These are phyloP conservation scores for Acanthamoeba triangularis DNA, from an alignment of 208 protist species.

Conservation along the genomic window DNA sequence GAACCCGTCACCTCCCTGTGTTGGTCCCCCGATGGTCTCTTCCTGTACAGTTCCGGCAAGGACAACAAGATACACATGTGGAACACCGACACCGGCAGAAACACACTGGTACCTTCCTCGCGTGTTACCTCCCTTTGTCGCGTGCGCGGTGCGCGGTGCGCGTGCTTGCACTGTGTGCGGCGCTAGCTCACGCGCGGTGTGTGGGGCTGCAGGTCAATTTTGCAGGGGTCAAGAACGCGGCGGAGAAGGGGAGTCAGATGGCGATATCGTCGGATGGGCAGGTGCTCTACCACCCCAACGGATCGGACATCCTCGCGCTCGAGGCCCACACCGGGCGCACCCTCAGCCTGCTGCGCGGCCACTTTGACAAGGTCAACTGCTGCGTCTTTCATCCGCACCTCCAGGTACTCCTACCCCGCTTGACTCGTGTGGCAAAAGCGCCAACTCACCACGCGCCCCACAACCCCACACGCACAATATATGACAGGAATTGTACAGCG, in stretches of 20 bases:
- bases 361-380: constrained; percentile 81
- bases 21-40: constrained; percentile 64
- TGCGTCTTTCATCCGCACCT: constrained; percentile 75
- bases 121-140: not conserved
- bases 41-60: constrained; percentile 72
- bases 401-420: not conserved
- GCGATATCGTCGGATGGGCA: constrained; percentile 50
- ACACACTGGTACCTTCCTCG: not conserved
- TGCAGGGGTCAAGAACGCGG: not conserved
- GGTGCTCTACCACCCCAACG: constrained; percentile 79
- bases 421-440: not conserved
- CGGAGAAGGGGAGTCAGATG: constrained; percentile 75
- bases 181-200: too few species aligned
- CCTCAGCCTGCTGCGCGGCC: constrained; percentile 67
- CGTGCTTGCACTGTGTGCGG: too few species aligned
- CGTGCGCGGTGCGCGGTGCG: not conserved
- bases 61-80: constrained; percentile 77
- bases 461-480: not conserved
- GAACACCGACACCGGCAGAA: constrained; percentile 56
- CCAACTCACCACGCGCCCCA: not conserved
- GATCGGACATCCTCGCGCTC: constrained; percentile 62
- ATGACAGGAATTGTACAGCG: constrained; percentile 18
- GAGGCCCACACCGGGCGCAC: constrained; percentile 34
- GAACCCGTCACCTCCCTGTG: constrained; percentile 51
- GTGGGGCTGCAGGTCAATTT: constrained; percentile 46